Conservation (phyloP, 495 filamentous ascomycete genomes). For the Thozetella sp. region DNA sequence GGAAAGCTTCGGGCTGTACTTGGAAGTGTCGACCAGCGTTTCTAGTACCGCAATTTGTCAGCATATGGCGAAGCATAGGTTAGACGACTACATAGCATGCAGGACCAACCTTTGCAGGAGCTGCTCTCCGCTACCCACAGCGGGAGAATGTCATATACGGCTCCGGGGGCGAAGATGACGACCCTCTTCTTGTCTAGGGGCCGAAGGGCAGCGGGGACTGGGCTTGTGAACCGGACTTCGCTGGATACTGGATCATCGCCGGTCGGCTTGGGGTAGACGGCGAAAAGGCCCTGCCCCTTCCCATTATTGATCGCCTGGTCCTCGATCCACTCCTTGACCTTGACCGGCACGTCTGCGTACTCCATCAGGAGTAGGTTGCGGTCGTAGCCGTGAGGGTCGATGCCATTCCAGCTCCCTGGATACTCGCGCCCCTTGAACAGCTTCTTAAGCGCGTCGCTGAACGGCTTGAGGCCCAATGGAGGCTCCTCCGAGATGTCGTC, state of each 20-base stretch:
- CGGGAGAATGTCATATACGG: conserved; percentile 28
- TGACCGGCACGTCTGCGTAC: conserved; percentile 26
- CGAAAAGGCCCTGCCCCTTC: conserved; percentile 23
- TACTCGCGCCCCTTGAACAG: conserved; percentile 27
- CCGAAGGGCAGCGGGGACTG: conserved; percentile 13
- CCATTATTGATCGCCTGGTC: conserved; percentile 24
- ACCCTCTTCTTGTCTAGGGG: conserved; percentile 21
- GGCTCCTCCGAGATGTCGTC: conserved; percentile 27
- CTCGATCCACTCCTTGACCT: conserved; percentile 37
- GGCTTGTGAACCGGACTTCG: conserved; percentile 14
- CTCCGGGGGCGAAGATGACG: conserved; percentile 33
- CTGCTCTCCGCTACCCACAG: conserved; percentile 34
- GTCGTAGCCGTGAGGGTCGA: conserved; percentile 37
- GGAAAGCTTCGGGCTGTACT: conserved; percentile 22
- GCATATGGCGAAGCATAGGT: not conserved
- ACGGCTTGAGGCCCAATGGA: conserved; percentile 23
- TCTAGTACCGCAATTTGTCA: conserved; percentile 16
- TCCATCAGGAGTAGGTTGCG: conserved; percentile 31
- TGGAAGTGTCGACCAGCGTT: conserved; percentile 19
- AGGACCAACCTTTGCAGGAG: conserved; percentile 25
- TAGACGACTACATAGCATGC: not conserved
- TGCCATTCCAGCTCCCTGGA: conserved; percentile 35
- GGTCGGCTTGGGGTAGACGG: conserved; percentile 18
- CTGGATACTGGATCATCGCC: conserved; percentile 6
- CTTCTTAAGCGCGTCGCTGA: conserved; percentile 25